phyloP scores from a whole-genome alignment of 768 basidiomycete genomes.

The Tricholomella constricta region DNA sequence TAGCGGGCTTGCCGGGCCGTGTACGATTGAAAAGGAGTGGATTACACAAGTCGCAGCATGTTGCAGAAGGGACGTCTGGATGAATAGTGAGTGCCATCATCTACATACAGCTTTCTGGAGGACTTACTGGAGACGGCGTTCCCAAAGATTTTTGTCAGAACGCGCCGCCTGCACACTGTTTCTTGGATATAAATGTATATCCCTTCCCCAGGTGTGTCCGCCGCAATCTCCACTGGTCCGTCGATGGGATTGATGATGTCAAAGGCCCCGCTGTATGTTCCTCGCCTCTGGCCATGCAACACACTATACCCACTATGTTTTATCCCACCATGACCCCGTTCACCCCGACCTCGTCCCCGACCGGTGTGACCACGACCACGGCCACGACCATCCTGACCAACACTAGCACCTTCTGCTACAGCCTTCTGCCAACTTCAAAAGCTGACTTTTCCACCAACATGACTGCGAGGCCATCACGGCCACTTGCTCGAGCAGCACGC shows the following conservation, averaged over 20 bases:
- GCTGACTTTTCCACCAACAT: constrained; percentile 24
- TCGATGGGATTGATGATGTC: not conserved
- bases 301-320: not conserved
- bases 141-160: not conserved
- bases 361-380: no score
- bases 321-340: not conserved
- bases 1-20: not conserved
- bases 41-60: not conserved
- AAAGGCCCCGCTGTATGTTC: not conserved
- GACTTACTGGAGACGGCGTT: not conserved
- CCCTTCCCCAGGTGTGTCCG: not conserved
- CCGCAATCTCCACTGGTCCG: not conserved
- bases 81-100: not conserved
- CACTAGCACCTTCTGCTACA: not conserved
- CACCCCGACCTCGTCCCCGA: not conserved
- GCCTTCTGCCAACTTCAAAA: not conserved
- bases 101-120: not conserved
- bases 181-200: not conserved
- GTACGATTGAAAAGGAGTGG: not conserved
- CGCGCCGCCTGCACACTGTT: not conserved
- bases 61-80: not conserved
- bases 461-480: constrained; percentile 24
- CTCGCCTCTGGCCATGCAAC: not conserved
- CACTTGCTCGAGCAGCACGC: constrained; percentile 26
- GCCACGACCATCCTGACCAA: not conserved